Evolutionary conservation across 371 early-diverging fungal species (phyloP), one percentile per base, ranked within the genome.

Genomic region (Syncephalastrum racemosum): DNA sequence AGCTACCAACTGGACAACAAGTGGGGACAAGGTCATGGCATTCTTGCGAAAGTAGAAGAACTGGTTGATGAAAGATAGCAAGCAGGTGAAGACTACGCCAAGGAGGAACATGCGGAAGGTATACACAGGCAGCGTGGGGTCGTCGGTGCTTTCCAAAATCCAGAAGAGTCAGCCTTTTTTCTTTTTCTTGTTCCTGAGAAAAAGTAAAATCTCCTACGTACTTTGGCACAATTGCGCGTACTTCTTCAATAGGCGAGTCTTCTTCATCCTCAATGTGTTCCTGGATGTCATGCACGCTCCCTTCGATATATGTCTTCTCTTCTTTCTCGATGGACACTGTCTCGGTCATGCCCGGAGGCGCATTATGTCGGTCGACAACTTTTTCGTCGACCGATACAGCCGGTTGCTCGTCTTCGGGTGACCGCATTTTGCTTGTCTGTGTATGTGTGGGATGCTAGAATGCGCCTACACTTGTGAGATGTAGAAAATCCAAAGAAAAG

Each of bases 51-150:
- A 88, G 70, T 81, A 88, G 70, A 89, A 90, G 71, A 91, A 87
- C 61, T 89, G 87, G 71, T 90, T 91, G 62, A 86, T 80, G 58
- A 87, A 83, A 14, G 83, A 73, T 18, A 90, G 66, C 10, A 74
- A 56, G 31, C 77, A 66, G 25, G 77, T 76, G 62, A 87, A 88
- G 52, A 89, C 51, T 14, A 86, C 56, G 22, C 88, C 90, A 10
- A 93, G 68, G 13, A 82, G 64, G 74, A 83, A 83, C 61, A 90
- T 83, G 56, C 94, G 85, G 66, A 90, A 87, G 16, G 94, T 91
- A 58, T 87, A 73, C 16, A 84, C 82, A 3, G 92, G 91, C 36
- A 85, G 58, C 0, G 79, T 66, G 1, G 89, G 84, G 46, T 87
- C 84, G 60, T 90, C 89, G 2, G 77, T 80, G 53, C 81, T 81